Percentiles rank a stretch among this genome's conserved stretches.
Conservation (phyloP, 257 asterid genomes). For the Hygrophila difformis region DNA sequence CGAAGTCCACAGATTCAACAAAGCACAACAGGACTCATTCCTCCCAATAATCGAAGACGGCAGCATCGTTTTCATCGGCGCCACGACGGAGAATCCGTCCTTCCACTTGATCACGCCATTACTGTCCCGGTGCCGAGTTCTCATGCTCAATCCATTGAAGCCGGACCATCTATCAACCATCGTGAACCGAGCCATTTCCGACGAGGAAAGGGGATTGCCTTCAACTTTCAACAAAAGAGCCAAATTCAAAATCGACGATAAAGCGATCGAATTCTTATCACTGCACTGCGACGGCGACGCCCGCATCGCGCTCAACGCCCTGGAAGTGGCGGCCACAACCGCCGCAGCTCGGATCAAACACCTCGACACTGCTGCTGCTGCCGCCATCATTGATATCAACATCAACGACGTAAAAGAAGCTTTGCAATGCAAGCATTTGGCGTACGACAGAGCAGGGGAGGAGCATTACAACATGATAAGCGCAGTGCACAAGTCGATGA, state of each 20-base stretch:
- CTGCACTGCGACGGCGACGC: conserved; percentile 72
- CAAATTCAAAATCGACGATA: conserved; percentile 24
- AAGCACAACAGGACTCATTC: conserved; percentile 80
- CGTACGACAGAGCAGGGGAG: conserved; percentile 68
- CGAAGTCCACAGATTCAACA: conserved; percentile 92
- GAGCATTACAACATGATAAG: conserved; percentile 80
- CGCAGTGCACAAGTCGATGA: conserved; percentile 82
- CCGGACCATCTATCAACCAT: conserved; percentile 40
- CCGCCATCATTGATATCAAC: no score
- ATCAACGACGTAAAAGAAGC: conserved; percentile 49
- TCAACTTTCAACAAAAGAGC: conserved; percentile 2
- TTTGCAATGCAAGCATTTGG: conserved; percentile 63
- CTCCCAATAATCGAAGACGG: conserved; percentile 90
- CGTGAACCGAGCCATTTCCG: conserved; percentile 35
- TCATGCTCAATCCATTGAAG: conserved; percentile 46
- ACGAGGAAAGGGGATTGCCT: conserved; percentile 31
- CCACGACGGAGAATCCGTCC: conserved; percentile 90
- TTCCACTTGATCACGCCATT: conserved; percentile 77
- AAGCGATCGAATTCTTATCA: conserved; percentile 43
- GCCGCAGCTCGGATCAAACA: conserved; percentile 23
- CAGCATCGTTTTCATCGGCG: conserved; percentile 71
- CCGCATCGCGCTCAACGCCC: conserved; percentile 59
- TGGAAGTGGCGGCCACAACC: conserved; percentile 57
- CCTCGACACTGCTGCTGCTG: background rate
- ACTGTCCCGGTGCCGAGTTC: conserved; percentile 69